Conservation (phyloP, 192 early-diverging fungal species). For the Phlyctochytrium arcticum region DNA sequence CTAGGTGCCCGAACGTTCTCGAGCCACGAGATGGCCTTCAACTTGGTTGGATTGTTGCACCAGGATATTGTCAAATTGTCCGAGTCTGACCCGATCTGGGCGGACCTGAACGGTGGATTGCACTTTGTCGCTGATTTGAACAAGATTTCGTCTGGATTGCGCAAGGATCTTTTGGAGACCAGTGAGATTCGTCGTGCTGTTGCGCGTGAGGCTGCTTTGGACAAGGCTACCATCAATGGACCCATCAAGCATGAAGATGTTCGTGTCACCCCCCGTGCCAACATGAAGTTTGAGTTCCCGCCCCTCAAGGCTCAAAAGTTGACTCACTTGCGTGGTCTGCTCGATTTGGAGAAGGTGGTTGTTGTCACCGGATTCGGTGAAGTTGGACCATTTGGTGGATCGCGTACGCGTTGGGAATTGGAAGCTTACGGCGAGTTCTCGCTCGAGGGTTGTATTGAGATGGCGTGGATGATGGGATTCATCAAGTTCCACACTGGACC, state of each 20-base stretch:
- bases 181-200: conserved; percentile 85
- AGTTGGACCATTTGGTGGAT: conserved; percentile 86
- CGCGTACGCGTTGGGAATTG: conserved; percentile 95
- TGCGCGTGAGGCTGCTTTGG: conserved; percentile 68
- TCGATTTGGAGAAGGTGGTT: conserved; percentile 88
- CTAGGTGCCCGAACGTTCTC: conserved; percentile 90
- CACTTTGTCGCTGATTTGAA: conserved; percentile 83
- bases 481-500: conserved; percentile 84
- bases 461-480: conserved; percentile 97
- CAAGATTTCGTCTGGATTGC: conserved; percentile 68
- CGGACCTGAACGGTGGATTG: conserved; percentile 86
- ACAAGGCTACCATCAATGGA: conserved; percentile 73
- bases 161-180: conserved; percentile 75
- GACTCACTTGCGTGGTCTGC: conserved; percentile 62
- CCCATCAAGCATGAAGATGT: conserved; percentile 50
- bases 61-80: conserved; percentile 69
- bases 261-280: conserved; percentile 75
- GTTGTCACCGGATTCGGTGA: conserved; percentile 93
- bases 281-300: conserved; percentile 83
- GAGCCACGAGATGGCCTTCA: conserved; percentile 90
- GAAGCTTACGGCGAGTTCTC: conserved; percentile 86
- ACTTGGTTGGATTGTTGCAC: conserved; percentile 83
- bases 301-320: conserved; percentile 59
- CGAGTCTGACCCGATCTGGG: conserved; percentile 76
- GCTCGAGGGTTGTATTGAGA: conserved; percentile 88